These are phyloP conservation scores for Leishmania guyanensis DNA, from an alignment of 208 protist species.

Conservation along the genomic window DNA sequence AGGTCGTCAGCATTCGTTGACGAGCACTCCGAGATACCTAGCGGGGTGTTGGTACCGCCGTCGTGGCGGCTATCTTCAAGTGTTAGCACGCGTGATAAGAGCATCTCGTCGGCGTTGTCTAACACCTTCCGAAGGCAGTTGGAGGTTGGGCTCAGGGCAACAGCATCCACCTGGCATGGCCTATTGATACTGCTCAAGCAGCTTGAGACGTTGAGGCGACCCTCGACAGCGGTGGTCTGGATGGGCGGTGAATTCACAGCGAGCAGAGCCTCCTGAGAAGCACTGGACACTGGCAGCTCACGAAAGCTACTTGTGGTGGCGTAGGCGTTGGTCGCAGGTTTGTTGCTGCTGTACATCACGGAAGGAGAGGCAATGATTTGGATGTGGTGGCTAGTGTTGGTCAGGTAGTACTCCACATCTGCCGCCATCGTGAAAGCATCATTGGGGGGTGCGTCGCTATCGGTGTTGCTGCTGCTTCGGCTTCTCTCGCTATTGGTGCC, in stretches of 20 bases:
- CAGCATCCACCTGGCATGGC: neutral
- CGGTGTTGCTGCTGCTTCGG: neutral
- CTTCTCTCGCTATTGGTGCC: neutral
- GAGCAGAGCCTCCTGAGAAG: neutral
- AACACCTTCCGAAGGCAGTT: constrained; percentile 26
- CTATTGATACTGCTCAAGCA: neutral
- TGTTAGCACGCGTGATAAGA: constrained; percentile 7
- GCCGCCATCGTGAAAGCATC: neutral
- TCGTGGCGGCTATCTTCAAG: neutral
- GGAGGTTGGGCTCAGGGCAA: neutral
- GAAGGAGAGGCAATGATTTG: neutral
- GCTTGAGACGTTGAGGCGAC: neutral
- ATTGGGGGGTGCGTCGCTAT: neutral
- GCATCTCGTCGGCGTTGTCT: constrained; percentile 2
- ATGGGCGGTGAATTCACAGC: neutral
- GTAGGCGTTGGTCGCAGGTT: neutral
- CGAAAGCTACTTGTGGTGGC: neutral
- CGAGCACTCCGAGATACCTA: constrained; percentile 25
- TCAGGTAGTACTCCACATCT: neutral
- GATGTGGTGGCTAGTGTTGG: neutral
- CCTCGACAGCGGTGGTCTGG: neutral
- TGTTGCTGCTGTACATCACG: constrained; percentile 2
- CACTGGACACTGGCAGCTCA: neutral
- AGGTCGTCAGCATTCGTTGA: constrained; percentile 4
- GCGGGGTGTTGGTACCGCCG: constrained; percentile 1